Percentiles rank a stretch among this genome's conserved stretches.
These are phyloP conservation scores for Zangia roseola DNA, from an alignment of 768 basidiomycete genomes.

Conservation along the genomic window DNA sequence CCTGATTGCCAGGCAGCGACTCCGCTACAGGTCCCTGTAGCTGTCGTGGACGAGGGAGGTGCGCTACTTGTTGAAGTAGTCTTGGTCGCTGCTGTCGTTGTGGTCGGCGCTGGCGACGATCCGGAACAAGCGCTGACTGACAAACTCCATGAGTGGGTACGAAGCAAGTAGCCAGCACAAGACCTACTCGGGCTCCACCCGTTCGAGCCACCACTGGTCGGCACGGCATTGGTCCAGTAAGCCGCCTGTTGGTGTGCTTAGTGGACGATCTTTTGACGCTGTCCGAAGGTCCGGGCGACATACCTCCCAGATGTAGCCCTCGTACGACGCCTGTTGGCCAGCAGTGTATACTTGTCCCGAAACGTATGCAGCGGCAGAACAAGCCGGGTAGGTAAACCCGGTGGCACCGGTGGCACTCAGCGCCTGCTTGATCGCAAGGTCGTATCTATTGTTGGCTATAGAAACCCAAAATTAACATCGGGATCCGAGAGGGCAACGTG, in stretches of 20 bases:
- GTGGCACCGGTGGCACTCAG: constrained; percentile 62
- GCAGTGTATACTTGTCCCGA: constrained; percentile 50
- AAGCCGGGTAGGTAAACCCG: constrained; percentile 64
- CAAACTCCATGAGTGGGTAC: not conserved
- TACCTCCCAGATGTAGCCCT: constrained; percentile 68
- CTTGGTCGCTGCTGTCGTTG: constrained; percentile 1
- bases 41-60: constrained; percentile 17
- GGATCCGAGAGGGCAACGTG: not conserved
- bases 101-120: constrained; percentile 11
- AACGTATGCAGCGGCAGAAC: constrained; percentile 53
- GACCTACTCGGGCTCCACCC: constrained; percentile 65
- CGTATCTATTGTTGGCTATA: constrained; percentile 57
- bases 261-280: not conserved
- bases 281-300: not conserved
- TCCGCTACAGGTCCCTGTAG: constrained; percentile 43
- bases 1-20: constrained; percentile 48
- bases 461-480: constrained; percentile 2
- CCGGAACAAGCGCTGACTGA: constrained; percentile 26
- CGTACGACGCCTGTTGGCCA: constrained; percentile 51
- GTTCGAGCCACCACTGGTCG: constrained; percentile 46
- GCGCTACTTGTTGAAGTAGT: constrained; percentile 9
- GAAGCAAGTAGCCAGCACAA: not conserved
- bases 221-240: constrained; percentile 51
- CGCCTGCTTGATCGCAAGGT: constrained; percentile 58
- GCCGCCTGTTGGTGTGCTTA: constrained; percentile 46